Evolutionary conservation across 768 basidiomycete genomes (phyloP), one percentile per base, ranked within the genome.

Genomic region (Macrocybe gigantea): DNA sequence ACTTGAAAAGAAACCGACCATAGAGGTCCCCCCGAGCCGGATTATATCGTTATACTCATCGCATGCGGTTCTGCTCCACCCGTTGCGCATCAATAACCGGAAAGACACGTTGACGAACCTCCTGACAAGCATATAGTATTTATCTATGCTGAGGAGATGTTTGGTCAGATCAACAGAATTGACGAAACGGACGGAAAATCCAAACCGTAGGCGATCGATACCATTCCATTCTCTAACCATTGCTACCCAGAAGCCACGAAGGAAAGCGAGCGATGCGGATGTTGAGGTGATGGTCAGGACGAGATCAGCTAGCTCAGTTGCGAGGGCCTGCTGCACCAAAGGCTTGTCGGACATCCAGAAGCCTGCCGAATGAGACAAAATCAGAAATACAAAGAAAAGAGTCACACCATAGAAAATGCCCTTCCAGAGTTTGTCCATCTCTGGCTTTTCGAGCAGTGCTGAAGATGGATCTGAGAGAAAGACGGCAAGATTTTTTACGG

Each of bases 291-390:
- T 89, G 7, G 72, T 77, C 41, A 97, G 68, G 5, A 93, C 59
- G 35, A 97, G 71, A 53, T 91, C 83, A 12, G 95, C 88, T 35
- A 99, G 68, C 56, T 93, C 89, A 11, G 77, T 72, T 0, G 95
- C 92, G 11, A 99, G 77, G 10, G 83, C 85, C 62, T 98, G 95
- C 62, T 98, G 95, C 6, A 97, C 88, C 7, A 94, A 77, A 4
- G 94, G 94, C 62, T 98, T 99, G 68, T 99, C 95, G 7, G 94
- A 97, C 93, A 97, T 97, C 94, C 95, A 99, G 68, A 93, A 98
- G 62, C 95, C 94, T 96, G 49, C 8, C 36, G 22, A 36, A 9
- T 43, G 12, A 6, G n/a, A 31, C 46, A 41, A 37, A 29, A 32
- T 12, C 3, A 1, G 40, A 15, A 15, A 7, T 2, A 13, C 1